Conservation (phyloP, 2,329 filamentous ascomycete genomes). For the Aspergillus thermomutatus region DNA sequence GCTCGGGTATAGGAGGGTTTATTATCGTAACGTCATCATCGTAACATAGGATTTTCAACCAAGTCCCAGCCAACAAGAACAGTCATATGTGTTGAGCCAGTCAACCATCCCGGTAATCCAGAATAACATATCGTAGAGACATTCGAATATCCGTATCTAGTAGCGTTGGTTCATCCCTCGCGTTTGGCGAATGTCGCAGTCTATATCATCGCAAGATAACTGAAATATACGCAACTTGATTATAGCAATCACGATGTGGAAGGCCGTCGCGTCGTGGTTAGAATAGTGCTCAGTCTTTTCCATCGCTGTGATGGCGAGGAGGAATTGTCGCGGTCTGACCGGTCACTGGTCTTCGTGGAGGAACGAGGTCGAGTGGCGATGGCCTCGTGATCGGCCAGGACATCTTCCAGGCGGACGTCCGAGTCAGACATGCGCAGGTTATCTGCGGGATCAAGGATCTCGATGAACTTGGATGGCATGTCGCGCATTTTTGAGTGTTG, state of each 20-base stretch:
- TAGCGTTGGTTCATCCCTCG: too few relatives aligned
- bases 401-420: conserved; percentile 43
- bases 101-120: background rate
- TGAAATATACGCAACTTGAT: background rate
- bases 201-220: background rate
- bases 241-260: background rate
- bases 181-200: too few relatives aligned
- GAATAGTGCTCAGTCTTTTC: conserved; percentile 33
- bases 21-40: background rate
- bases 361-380: conserved; percentile 33
- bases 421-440: conserved; percentile 34
- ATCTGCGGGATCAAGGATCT: conserved; percentile 40
- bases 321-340: conserved; percentile 18
- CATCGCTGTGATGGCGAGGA: conserved; percentile 28
- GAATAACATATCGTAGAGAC: too few relatives aligned
- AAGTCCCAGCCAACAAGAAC: background rate
- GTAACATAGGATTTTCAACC: background rate
- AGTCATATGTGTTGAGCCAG: background rate
- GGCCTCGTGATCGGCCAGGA: conserved; percentile 40
- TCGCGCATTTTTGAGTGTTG: conserved; percentile 24
- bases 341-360: conserved; percentile 31
- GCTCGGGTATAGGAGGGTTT: background rate
- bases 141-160: too few relatives aligned
- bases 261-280: conserved; percentile 23
- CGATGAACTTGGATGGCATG: conserved; percentile 42